Evolutionary conservation across 345 rosid genomes (phyloP), one percentile per base, ranked within the genome.

Genomic region (Salix dunnii): DNA sequence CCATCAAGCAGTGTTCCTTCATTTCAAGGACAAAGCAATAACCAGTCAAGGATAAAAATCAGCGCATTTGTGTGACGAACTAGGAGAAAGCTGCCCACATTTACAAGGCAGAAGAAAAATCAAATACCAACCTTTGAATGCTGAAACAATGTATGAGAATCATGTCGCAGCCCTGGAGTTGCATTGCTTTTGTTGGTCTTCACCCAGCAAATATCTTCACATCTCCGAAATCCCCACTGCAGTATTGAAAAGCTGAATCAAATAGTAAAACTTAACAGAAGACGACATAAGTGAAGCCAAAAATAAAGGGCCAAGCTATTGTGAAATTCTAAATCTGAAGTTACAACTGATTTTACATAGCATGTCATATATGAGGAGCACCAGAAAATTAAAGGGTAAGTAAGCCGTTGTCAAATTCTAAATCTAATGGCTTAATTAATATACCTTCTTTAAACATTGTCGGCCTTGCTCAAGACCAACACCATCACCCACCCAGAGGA

Each of bases 1-100:
- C 99, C 99, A 96, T 93, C 90, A 96, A 85, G 88, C 98, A 96
- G 77, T 96, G 99, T 85, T 93, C 99, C 99, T 96, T 79, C 84
- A 85, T 53, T 68, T 65, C 31, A 78, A 78, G 40, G 66, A 71
- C 28, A 73, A 74, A 17, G 36, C 28, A 78, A 64, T 28, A 17
- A 40, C 55, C 33, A 64, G 36, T 55, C 77, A 3, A 71, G 70
- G 21, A 46, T 58, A 70, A 73, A 70, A 75, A 53, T n/a, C 53
- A 5, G 36, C 30, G 28, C 14, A 76, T 69, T 38, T 75, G 70
- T 42, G 77, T 48, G 21, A 55, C 23, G 58, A 9, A 30, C 23
- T 27, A 21, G 28, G 40, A 43, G 31, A 49, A 66, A 61, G 21
- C 48, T 73, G 27, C 40, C 67, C 71, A 55, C 5, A 53, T 58